Percentiles rank a stretch among this genome's conserved stretches.
These are phyloP conservation scores for Zymoseptoria crescenta DNA, from an alignment of 2,329 filamentous ascomycete genomes.

Conservation along the genomic window DNA sequence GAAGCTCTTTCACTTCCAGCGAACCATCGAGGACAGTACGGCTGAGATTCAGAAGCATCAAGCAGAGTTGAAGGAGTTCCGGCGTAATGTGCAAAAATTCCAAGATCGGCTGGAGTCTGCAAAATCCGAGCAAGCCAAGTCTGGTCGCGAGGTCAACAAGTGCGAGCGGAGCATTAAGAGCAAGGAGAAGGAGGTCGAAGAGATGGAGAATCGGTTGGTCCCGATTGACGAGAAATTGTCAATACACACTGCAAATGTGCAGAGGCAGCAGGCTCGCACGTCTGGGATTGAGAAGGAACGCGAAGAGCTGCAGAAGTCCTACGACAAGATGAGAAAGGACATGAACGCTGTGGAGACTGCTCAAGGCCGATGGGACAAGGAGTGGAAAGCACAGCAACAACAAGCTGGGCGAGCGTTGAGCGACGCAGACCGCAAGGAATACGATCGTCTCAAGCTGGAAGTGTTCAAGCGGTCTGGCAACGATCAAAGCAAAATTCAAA, in stretches of 20 bases:
- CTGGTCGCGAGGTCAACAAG: slow-evolving; percentile 67
- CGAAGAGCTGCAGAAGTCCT: slow-evolving; percentile 59
- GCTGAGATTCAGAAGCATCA: slow-evolving; percentile 87
- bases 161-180: slow-evolving; percentile 77
- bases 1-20: slow-evolving; percentile 95
- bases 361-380: slow-evolving; percentile 76
- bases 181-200: slow-evolving; percentile 81
- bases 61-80: slow-evolving; percentile 87
- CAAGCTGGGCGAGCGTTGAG: slow-evolving; percentile 81
- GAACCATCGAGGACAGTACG: slow-evolving; percentile 84
- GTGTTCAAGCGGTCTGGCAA: slow-evolving; percentile 74
- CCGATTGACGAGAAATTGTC: slow-evolving; percentile 89
- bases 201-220: slow-evolving; percentile 74
- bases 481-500: slow-evolving; percentile 76
- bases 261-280: slow-evolving; percentile 60
- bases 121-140: slow-evolving; percentile 71
- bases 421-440: slow-evolving; percentile 80
- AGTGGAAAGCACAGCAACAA: slow-evolving; percentile 77
- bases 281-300: slow-evolving; percentile 67
- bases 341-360: slow-evolving; percentile 81
- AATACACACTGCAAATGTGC: slow-evolving; percentile 64
- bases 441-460: slow-evolving; percentile 74
- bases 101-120: slow-evolving; percentile 73
- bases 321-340: slow-evolving; percentile 71
- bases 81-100: slow-evolving; percentile 78